Percentiles rank a stretch among this genome's conserved stretches.
These are phyloP conservation scores for Sisymbrium altissimum DNA, from an alignment of 345 rosid species.

Conservation along the genomic window DNA sequence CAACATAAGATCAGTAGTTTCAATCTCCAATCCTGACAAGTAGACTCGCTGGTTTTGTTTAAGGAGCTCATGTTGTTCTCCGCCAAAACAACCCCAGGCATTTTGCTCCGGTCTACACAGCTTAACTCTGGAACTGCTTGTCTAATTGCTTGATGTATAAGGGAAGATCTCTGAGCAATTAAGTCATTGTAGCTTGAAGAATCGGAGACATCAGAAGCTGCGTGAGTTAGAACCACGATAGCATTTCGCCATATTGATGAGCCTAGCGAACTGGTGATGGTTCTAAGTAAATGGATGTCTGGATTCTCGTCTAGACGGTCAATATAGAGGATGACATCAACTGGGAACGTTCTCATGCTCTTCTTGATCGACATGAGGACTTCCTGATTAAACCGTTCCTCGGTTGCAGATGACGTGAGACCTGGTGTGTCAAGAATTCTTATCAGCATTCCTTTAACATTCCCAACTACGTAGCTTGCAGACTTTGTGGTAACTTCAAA, in stretches of 20 bases:
- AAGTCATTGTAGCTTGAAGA: constrained; percentile 47
- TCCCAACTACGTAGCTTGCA: constrained; percentile 50
- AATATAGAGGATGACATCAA: constrained; percentile 66
- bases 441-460: constrained; percentile 44
- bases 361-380: constrained; percentile 58
- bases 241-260: constrained; percentile 65
- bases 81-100: constrained; percentile 49
- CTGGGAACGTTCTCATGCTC: constrained; percentile 48
- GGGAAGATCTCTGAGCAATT: constrained; percentile 43
- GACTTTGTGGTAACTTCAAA: constrained; percentile 49
- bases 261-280: constrained; percentile 45
- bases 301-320: constrained; percentile 58
- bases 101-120: constrained; percentile 40
- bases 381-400: constrained; percentile 48
- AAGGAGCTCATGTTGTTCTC: constrained; percentile 49
- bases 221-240: constrained; percentile 63
- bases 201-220: constrained; percentile 48
- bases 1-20: constrained; percentile 58
- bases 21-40: constrained; percentile 54
- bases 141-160: constrained; percentile 47
- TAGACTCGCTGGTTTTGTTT: constrained; percentile 27
- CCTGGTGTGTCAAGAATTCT: constrained; percentile 80
- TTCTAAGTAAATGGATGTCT: constrained; percentile 48
- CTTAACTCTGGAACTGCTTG: constrained; percentile 47
- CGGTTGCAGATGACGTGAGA: constrained; percentile 44